Conservation (phyloP, 371 early-diverging fungal genomes). For the Apophysomyces sp. region DNA sequence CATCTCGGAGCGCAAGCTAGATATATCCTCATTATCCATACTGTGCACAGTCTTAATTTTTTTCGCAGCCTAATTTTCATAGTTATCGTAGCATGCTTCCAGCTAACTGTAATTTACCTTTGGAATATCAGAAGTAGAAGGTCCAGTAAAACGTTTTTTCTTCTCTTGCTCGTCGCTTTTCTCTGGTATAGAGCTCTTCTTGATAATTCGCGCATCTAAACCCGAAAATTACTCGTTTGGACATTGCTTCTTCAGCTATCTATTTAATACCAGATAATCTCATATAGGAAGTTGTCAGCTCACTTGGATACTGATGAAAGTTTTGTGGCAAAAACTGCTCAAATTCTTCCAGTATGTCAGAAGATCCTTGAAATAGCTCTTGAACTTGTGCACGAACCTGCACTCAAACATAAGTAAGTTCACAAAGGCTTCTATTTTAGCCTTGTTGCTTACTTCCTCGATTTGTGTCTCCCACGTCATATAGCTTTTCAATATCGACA, state of each 20-base stretch:
- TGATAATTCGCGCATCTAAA: not conserved
- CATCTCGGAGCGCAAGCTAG: not conserved
- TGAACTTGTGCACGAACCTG: constrained; percentile 88
- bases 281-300: not conserved
- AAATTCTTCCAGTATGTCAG: constrained; percentile 92
- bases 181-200: not conserved
- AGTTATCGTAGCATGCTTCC: not conserved
- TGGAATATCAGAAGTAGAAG: not conserved
- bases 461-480: constrained; percentile 90
- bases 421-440: not conserved
- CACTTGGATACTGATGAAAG: not conserved
- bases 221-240: too few relatives aligned
- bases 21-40: constrained; percentile 9
- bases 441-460: constrained; percentile 60
- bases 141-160: not conserved
- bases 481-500: constrained; percentile 92
- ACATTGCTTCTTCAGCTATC: not conserved
- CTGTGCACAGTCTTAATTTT: not conserved
- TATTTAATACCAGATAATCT: not conserved
- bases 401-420: not conserved
- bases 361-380: constrained; percentile 75
- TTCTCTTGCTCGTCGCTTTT: not conserved
- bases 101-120: not conserved
- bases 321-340: constrained; percentile 85
- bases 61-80: not conserved